Base-by-base conservation (phyloP, 257 asterid species). In the Solanum appendiculatum region DNA sequence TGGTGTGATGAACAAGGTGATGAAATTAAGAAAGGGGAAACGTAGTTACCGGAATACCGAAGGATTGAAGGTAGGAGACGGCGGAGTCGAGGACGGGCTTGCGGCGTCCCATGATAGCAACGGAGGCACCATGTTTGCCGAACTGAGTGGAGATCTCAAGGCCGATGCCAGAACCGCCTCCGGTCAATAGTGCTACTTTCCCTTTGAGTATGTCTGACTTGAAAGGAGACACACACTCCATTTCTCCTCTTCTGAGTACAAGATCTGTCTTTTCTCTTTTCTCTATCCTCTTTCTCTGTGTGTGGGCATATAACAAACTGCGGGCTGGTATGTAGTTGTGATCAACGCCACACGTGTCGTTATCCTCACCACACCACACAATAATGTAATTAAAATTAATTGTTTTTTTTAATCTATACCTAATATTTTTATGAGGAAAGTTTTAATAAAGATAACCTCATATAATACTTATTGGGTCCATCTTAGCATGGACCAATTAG, bases 91-190 rank as follows among this genome's bases (percentile, higher is more conserved):
- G 72, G 84, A 96, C 95, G 86, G 75, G 40, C 87, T 87, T 93
- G 29, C 99, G 98, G 89, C 99, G 99, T 86, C 99, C 99, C 99
- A 96, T 95, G 88, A 95, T 91, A 69, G 95, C 96, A 86, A 96
- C 72, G 90, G 98, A 91, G 83, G 98, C 99, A 77, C 99, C 99
- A 91, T 96, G 99, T 82, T 91, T 94, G 29, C 99, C 98, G 39
- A 96, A 94, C 51, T 96, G 95, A 72, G 93, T 87, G 31, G 98
- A 91, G 86, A 96, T 94, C 91, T 92, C 99, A 39, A 92, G 92
- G 7, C 99, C 98, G 85, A 96, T 95, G 2, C 99, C 99, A 7
- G 99, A 94, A 78, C 98, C 99, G 37, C 98, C 99, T 31, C 99
- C 99, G 18, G 99, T 96, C 87, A 95, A 89, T 4, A 95, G 93